Conservation (phyloP, 2,329 filamentous ascomycete species). For the Fusarium sororula region DNA sequence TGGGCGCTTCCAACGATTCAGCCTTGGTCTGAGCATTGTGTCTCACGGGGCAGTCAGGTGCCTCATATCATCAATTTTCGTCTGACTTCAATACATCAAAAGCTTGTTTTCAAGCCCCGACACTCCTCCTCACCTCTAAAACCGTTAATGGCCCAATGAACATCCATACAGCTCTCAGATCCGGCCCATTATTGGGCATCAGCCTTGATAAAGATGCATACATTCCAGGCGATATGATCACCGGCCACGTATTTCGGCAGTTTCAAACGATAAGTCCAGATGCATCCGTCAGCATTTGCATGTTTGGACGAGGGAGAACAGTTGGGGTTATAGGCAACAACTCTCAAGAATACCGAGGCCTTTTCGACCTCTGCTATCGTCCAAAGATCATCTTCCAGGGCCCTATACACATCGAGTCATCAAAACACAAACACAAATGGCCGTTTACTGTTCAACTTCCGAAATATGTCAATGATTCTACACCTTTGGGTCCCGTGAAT, state of each 20-base stretch:
- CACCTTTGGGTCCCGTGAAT: neutral
- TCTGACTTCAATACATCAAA: no score
- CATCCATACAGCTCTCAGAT: neutral
- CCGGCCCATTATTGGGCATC: constrained; percentile 7
- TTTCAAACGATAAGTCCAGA: constrained; percentile 29
- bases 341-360: constrained; percentile 28
- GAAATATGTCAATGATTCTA: constrained; percentile 4
- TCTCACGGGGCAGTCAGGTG: neutral
- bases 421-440: constrained; percentile 33
- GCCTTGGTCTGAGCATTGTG: neutral
- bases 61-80: no score
- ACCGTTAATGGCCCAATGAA: neutral
- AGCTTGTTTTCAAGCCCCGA: neutral
- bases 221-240: constrained; percentile 41
- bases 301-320: constrained; percentile 41
- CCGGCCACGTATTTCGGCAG: constrained; percentile 38
- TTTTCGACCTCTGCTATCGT: neutral
- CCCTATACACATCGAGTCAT: constrained; percentile 38
- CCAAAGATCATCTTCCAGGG: constrained; percentile 32
- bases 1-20: neutral
- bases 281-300: constrained; percentile 31
- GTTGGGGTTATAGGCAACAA: constrained; percentile 28
- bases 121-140: accelerated
- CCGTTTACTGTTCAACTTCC: constrained; percentile 44
- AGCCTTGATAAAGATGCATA: constrained; percentile 2